Base-by-base conservation (phyloP, 345 rosid genomes). In the Leavenworthia alabamica region DNA sequence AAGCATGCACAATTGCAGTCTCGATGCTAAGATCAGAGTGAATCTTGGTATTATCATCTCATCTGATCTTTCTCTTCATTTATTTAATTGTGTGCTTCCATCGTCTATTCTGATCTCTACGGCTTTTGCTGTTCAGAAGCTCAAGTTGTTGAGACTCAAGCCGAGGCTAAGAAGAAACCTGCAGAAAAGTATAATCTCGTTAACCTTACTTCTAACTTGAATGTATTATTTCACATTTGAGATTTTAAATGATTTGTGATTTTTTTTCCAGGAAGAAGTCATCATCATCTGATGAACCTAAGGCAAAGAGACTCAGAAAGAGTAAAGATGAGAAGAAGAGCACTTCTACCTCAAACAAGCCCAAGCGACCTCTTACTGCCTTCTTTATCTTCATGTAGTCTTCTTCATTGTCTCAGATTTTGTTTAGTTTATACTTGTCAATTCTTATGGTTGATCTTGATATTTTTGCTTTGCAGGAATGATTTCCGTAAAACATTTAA, bases 311-410 rank as follows among this genome's bases (percentile, higher is more conserved):
- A 65, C 45, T 78, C 2, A 82, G 74, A 63, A 86, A 72, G 49
- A 77, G 53, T 1, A 71, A 57, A 7, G 67, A 53, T 37, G 51
- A 20, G 36, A 79, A 76, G 67, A 75, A 78, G 75, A 69, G 46
- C 47, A 70, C 64, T 32, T 73, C 64, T 41, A 73, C 76, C 56
- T 71, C 85, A 0, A 83, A 75, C 68, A 77, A 66, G 61, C 80
- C 84, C 8, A 89, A 89, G 44, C 88, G 94, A 43, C 95, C 98
- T 60, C 80, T 84, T 24, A 82, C 95, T 0, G 95, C 94, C n/a
- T 92, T 89, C 82, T 86, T 92, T 23, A 27, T 92, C 60, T 92
- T 92, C 83, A 74, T 92, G 90, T 89, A 80, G 56, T 45, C 2
- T 9, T n/a, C n/a, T 9, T 20, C 26, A 31, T 17, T 2, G n/a